Conservation (phyloP, 2,329 filamentous ascomycete genomes). For the Thyridium curvatum region DNA sequence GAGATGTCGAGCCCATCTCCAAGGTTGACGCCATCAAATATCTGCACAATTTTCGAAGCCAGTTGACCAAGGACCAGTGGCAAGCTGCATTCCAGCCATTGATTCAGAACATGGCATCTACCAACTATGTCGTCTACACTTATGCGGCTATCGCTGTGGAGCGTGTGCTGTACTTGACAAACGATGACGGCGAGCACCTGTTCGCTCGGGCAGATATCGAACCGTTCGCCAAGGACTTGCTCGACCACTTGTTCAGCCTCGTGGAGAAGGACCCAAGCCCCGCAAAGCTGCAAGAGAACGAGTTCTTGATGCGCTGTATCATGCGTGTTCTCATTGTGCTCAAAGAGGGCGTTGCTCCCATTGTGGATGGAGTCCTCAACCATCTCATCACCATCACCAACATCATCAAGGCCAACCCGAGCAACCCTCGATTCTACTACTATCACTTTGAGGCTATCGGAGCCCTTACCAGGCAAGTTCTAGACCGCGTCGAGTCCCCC, state of each 20-base stretch:
- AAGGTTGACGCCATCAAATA: conserved; percentile 99
- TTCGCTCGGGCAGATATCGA: conserved; percentile 76
- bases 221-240: conserved; percentile 75
- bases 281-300: conserved; percentile 95
- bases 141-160: conserved; percentile 98
- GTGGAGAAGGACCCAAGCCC: conserved; percentile 80
- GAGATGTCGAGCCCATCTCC: conserved; percentile 71
- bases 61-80: conserved; percentile 89
- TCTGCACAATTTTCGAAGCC: conserved; percentile 92
- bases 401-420: conserved; percentile 89
- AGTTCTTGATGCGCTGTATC: conserved; percentile 96
- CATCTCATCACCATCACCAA: conserved; percentile 86
- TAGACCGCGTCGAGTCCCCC: neutral
- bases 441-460: conserved; percentile 95
- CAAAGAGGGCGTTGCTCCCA: conserved; percentile 68
- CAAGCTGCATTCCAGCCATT: conserved; percentile 81
- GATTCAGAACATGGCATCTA: conserved; percentile 82
- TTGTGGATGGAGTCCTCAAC: conserved; percentile 71
- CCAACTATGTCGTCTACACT: conserved; percentile 95
- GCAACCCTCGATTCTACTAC: conserved; percentile 97
- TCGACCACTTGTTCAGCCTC: conserved; percentile 84
- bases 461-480: conserved; percentile 64
- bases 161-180: conserved; percentile 76
- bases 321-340: conserved; percentile 97
- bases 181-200: conserved; percentile 68